Conservation (phyloP, 257 asterid species). For the Nicotiana noctiflora region DNA sequence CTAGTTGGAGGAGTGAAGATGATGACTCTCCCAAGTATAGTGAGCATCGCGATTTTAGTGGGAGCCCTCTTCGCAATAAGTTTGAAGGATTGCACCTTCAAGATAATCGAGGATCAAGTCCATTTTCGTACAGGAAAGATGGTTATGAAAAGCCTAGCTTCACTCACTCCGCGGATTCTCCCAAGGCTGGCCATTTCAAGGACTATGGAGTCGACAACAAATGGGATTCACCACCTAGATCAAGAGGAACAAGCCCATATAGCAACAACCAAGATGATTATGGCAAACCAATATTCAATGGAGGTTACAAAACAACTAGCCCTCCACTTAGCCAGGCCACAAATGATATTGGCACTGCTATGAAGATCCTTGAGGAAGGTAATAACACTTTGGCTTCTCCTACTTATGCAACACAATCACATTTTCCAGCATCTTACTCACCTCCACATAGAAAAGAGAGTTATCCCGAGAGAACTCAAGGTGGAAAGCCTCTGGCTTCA, state of each 20-base stretch:
- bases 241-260: background rate
- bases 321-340: slow-evolving; percentile 14
- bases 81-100: slow-evolving; percentile 9
- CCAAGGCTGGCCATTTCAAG: slow-evolving; percentile 7
- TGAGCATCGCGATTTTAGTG: background rate
- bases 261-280: background rate
- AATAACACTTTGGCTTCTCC: background rate
- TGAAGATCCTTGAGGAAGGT: slow-evolving; percentile 9
- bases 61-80: background rate
- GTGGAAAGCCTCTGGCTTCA: background rate
- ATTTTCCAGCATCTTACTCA: slow-evolving; percentile 7
- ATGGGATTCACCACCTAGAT: background rate
- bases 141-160: background rate
- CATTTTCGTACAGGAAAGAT: background rate
- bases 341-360: slow-evolving; percentile 10
- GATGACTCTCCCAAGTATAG: background rate
- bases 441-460: slow-evolving; percentile 6
- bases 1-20: slow-evolving; percentile 8
- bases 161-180: background rate
- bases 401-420: background rate
- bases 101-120: background rate
- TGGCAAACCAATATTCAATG: slow-evolving; percentile 5
- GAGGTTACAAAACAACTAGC: slow-evolving; percentile 4
- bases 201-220: background rate
- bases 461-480: background rate